These are phyloP conservation scores for Aspergillus aculeatus DNA, from an alignment of 2,329 filamentous ascomycete species.

Conservation along the genomic window DNA sequence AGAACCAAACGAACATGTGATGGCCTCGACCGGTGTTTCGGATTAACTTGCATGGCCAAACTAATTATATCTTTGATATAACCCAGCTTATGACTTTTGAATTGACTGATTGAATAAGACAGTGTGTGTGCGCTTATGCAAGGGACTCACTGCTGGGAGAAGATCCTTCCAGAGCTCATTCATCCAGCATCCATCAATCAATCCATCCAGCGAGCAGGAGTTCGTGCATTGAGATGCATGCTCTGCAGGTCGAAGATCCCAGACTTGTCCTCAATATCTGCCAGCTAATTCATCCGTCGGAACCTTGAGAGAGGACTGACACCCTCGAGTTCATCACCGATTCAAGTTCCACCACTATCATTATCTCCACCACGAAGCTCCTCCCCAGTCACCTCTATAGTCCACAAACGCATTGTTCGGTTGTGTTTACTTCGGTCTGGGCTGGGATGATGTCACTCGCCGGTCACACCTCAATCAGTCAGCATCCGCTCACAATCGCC, in stretches of 20 bases:
- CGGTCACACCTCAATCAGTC: background rate
- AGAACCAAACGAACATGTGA: background rate
- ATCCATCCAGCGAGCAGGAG: background rate
- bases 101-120: background rate
- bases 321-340: no score
- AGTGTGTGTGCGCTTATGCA: slow-evolving; percentile 4
- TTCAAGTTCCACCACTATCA: no score
- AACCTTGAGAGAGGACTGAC: no score
- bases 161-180: background rate
- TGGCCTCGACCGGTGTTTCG: slow-evolving; percentile 2
- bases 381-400: no score
- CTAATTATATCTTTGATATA: background rate
- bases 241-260: background rate
- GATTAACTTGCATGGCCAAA: slow-evolving; percentile 2
- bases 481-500: background rate
- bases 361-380: no score
- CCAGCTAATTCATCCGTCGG: background rate
- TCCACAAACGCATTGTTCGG: background rate
- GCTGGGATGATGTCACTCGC: background rate
- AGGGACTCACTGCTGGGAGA: background rate
- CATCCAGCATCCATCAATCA: background rate
- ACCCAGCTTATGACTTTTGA: background rate
- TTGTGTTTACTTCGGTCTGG: background rate
- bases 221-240: background rate
- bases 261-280: background rate